Conservation (phyloP, 2,329 filamentous ascomycete genomes). For the Beauveria sp. region DNA sequence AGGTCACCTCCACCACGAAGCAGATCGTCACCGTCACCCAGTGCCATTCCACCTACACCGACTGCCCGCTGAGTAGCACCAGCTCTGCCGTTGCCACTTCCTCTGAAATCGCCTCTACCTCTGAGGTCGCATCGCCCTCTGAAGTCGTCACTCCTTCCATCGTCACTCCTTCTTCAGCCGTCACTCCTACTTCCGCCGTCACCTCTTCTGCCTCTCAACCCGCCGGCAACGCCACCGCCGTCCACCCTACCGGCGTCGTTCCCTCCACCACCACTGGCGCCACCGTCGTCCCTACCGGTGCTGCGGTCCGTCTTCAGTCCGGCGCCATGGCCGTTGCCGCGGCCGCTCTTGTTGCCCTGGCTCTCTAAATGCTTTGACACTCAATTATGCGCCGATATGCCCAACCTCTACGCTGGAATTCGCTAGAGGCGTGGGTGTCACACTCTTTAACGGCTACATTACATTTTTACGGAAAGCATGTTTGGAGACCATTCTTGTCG, state of each 20-base stretch:
- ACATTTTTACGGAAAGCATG: conserved; percentile 22
- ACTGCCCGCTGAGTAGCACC: conserved; percentile 32
- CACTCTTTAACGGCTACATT: conserved; percentile 3
- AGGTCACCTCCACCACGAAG: conserved; percentile 37
- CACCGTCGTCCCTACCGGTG: conserved; percentile 20
- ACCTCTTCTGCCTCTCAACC: not conserved
- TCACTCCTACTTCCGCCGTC: not conserved
- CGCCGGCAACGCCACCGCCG: conserved; percentile 8
- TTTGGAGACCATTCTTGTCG: conserved; percentile 19
- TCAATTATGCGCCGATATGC: not conserved
- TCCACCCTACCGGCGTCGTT: conserved; percentile 1
- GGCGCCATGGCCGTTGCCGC: conserved; percentile 31
- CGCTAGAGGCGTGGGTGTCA: not conserved
- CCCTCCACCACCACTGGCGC: conserved; percentile 11
- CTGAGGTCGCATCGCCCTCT: not conserved
- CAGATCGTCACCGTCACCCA: conserved; percentile 39
- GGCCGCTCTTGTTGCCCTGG: not conserved
- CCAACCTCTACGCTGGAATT: not conserved
- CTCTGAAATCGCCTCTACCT: not conserved
- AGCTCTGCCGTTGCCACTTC: conserved; percentile 12
- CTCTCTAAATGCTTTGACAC: not conserved
- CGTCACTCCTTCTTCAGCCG: not conserved
- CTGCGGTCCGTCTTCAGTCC: conserved; percentile 29
- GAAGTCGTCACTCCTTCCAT: not conserved
- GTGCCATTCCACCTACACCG: conserved; percentile 35